Base-by-base conservation (phyloP, 192 early-diverging fungal species). In the Backusella westeae region DNA sequence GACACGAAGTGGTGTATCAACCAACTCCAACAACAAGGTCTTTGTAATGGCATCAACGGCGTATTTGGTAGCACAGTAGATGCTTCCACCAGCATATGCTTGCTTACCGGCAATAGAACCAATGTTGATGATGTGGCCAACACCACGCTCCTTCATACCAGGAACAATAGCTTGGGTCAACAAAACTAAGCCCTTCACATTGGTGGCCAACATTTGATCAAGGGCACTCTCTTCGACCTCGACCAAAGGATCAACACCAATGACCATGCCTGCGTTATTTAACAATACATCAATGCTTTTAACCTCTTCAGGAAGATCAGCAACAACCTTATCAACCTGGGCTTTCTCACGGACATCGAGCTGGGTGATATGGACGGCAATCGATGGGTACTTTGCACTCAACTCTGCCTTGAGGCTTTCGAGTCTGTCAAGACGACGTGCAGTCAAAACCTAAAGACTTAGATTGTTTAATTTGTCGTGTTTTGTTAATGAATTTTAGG, bases 171-270 rank as follows among this genome's bases (percentile, higher is more conserved):
- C 93, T 52, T 94, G 91, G 6, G 92, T 93, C 1, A 91, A 88
- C 72, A 90, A 91, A n/a, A 98, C 67, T 1, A 96, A 82, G 0
- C 96, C 96, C 80, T 96, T 96, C 73, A 98, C 89, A 81, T 98
- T 98, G 63, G 94, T 96, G 70, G 94, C 93, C 46, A 98, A 77
- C 74, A 78, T 79, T 35, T 70, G 56, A 66, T 79, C 82, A 38
- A 74, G 72, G 7, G 34, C 72, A 19, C 74, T 75, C 21, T 72
- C 78, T 26, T 56, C 67, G 15, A 80, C 77, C 12, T 79, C 77
- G 15, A 75, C 53, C 21, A 82, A 72, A 44, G 86, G 84, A 36
- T 95, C 92, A 19, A 92, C 67, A 7, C 96, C 94, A 78, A 94
- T 74, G 0, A 89, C 94, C 53, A 23, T 73, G 75, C 90, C 96